Evolutionary conservation across 805 yeast species (phyloP).

Genomic region (Zygosaccharomyces gambellarensis): DNA sequence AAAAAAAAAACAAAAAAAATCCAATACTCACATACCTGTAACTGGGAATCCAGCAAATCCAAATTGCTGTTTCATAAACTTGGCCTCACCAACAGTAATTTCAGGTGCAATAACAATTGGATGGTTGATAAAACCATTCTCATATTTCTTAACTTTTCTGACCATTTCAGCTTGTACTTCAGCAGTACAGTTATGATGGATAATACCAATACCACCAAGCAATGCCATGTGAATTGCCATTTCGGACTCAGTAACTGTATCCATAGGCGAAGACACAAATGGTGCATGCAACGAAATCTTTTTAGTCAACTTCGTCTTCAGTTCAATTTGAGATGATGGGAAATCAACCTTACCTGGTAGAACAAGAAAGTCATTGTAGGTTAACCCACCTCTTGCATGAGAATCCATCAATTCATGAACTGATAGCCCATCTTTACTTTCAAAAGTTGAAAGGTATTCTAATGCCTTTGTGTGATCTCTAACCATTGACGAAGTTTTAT

Average conservation of each 20-base stretch:
- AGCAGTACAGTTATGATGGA: conserved; percentile 94
- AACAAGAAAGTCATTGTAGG: conserved; percentile 93
- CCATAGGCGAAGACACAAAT: conserved; percentile 98
- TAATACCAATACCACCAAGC: conserved; percentile 97
- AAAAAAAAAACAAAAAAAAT: conserved; percentile 9
- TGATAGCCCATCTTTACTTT: conserved; percentile 77
- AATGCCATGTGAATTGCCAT: conserved; percentile 99
- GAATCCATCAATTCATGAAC: conserved; percentile 87
- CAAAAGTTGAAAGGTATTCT: conserved; percentile 59
- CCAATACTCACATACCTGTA: conserved; percentile 75
- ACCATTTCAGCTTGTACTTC: conserved; percentile 99
- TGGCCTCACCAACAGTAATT: conserved; percentile 76
- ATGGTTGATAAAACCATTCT: conserved; percentile 94
- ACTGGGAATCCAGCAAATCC: conserved; percentile 99
- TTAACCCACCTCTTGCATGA: conserved; percentile 84
- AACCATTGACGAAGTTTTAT: conserved; percentile 7
- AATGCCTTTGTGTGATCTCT: conserved; percentile 58
- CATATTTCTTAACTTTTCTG: conserved; percentile 90
- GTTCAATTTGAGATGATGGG: conserved; percentile 69
- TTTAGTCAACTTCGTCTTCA: conserved; percentile 87
- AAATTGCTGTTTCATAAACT: conserved; percentile 57
- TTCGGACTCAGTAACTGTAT: conserved; percentile 93
- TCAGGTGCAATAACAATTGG: conserved; percentile 82
- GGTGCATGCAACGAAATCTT: conserved; percentile 89
- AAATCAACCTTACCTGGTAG: conserved; percentile 92